phyloP scores from a whole-genome alignment of 2,329 filamentous ascomycete species.

The Fusarium piperis region DNA sequence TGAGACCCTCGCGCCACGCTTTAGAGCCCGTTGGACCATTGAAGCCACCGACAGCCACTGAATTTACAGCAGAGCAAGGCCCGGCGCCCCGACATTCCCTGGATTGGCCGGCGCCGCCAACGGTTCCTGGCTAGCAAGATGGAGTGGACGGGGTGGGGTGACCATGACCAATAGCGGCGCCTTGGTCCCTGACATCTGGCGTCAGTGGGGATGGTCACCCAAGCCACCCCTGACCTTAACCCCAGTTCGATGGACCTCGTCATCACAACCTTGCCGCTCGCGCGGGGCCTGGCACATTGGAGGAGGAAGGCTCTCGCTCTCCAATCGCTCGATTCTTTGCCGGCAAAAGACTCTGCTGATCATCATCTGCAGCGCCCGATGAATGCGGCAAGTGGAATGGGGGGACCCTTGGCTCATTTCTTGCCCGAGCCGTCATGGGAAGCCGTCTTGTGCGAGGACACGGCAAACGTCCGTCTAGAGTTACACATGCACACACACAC shows the following conservation, averaged over 20 bases:
- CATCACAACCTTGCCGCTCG: neutral
- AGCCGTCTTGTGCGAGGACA: neutral
- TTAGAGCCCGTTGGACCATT: slow-evolving; percentile 18
- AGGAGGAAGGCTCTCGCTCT: neutral
- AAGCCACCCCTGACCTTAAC: slow-evolving; percentile 13
- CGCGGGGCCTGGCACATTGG: neutral
- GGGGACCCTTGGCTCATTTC: slow-evolving; percentile 14
- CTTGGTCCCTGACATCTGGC: slow-evolving; percentile 38
- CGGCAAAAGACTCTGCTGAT: slow-evolving; percentile 35
- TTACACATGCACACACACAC: neutral
- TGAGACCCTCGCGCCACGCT: slow-evolving; percentile 9
- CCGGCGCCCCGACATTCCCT: slow-evolving; percentile 4
- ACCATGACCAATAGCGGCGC: slow-evolving; percentile 29
- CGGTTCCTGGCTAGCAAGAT: slow-evolving; percentile 43
- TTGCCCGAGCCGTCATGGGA: neutral
- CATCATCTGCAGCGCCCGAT: slow-evolving; percentile 34
- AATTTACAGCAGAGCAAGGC: neutral
- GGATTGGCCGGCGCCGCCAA: slow-evolving; percentile 26
- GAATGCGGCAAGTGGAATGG: slow-evolving; percentile 11
- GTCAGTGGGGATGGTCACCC: slow-evolving; percentile 13
- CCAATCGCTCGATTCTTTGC: slow-evolving; percentile 21
- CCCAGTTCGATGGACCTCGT: slow-evolving; percentile 11
- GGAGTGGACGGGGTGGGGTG: neutral
- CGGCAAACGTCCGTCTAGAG: neutral
- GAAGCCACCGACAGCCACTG: slow-evolving; percentile 16